Conservation (phyloP, 805 yeast species). For the Wickerhamia fluorescens region DNA sequence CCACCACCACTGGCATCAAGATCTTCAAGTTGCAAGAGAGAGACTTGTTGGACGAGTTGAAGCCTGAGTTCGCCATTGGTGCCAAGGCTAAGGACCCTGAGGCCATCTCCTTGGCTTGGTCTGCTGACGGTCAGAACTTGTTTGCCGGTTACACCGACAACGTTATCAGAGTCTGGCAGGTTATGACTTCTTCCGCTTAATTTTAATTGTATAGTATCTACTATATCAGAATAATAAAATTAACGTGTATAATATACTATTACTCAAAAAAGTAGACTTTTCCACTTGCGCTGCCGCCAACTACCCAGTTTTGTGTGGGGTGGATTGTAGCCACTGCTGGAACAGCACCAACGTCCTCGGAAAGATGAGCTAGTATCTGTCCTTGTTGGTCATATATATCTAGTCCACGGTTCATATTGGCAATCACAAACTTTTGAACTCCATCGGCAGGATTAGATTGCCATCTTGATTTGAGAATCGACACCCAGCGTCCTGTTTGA, state of each 20-base stretch:
- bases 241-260: slow-evolving; percentile 4
- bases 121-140: slow-evolving; percentile 99
- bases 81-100: slow-evolving; percentile 96
- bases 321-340: slow-evolving; percentile 88
- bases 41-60: slow-evolving; percentile 90
- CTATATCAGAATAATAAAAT: slow-evolving; percentile 1
- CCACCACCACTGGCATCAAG: slow-evolving; percentile 96
- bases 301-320: slow-evolving; percentile 81
- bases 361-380: slow-evolving; percentile 67
- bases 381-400: slow-evolving; percentile 81
- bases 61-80: slow-evolving; percentile 89
- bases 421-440: slow-evolving; percentile 79
- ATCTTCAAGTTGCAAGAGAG: slow-evolving; percentile 96
- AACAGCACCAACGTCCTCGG: slow-evolving; percentile 70
- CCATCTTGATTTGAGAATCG: slow-evolving; percentile 85
- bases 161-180: slow-evolving; percentile 99
- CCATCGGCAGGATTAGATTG: slow-evolving; percentile 66
- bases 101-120: slow-evolving; percentile 98
- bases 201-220: slow-evolving; percentile 1
- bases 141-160: slow-evolving; percentile 99
- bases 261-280: slow-evolving; percentile 60
- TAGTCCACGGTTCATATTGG: slow-evolving; percentile 82
- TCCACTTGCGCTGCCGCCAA: slow-evolving; percentile 93
- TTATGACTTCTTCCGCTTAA: slow-evolving; percentile 75
- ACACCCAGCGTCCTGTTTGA: slow-evolving; percentile 96